phyloP scores from a whole-genome alignment of 768 basidiomycete species.

The Boletus tomentosulus region DNA sequence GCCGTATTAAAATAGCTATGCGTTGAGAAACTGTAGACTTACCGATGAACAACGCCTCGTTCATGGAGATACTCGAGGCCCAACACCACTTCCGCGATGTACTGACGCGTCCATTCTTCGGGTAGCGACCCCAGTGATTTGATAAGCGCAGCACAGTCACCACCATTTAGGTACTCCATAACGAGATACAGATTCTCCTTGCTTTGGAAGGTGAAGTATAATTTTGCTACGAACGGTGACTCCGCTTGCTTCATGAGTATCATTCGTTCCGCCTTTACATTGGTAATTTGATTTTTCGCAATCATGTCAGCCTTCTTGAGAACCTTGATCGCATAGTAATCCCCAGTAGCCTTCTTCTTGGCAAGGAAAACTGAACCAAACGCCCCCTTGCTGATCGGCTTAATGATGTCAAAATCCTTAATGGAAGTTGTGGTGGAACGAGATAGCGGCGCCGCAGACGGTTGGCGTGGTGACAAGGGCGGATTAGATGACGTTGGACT shows the following conservation, averaged over 20 bases:
- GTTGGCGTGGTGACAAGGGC: constrained; percentile 85
- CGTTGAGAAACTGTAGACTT: constrained; percentile 19
- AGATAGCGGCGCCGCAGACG: constrained; percentile 71
- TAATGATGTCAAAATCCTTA: constrained; percentile 99
- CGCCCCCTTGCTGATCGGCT: constrained; percentile 98
- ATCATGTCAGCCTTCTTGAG: constrained; percentile 99
- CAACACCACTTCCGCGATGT: constrained; percentile 92
- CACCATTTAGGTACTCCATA: constrained; percentile 99
- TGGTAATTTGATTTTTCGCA: constrained; percentile 99
- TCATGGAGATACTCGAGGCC: constrained; percentile 97
- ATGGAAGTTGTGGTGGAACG: constrained; percentile 86
- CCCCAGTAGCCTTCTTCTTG: constrained; percentile 97
- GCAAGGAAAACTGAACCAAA: constrained; percentile 98
- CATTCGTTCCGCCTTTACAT: constrained; percentile 99
- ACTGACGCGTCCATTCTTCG: constrained; percentile 96
- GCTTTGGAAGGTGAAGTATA: constrained; percentile 99
- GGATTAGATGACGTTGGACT: constrained; percentile 47
- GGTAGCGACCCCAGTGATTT: constrained; percentile 91
- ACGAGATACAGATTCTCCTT: constrained; percentile 98
- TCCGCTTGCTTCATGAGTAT: constrained; percentile 99
- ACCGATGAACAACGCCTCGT: constrained; percentile 96
- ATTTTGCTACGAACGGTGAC: constrained; percentile 95
- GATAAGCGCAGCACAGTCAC: constrained; percentile 95
- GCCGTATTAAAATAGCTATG: neutral
- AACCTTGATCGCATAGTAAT: constrained; percentile 99